Evolutionary conservation across 331 rosid genomes (phyloP), one percentile per base, ranked within the genome.

Genomic region (Malus hybrid): DNA sequence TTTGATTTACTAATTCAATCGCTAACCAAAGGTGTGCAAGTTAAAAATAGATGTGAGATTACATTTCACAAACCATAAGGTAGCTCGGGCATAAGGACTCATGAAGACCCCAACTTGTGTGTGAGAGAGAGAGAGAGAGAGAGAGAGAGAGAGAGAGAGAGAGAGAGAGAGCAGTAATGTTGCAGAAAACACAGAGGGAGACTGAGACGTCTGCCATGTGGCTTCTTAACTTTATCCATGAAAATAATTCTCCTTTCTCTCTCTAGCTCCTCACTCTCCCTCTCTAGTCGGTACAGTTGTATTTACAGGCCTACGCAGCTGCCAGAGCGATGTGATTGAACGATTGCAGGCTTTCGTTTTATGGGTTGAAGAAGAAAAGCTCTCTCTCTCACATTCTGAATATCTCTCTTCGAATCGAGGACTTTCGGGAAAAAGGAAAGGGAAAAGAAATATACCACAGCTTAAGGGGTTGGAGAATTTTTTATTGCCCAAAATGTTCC

Each of bases 241-340:
- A 89, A 95, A 95, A 90, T 90, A 77, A 89, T 92, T 87, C 73
- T 19, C 52, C 64, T 44, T 46, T 33, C 15, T 22, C 73, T 29
- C 67, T 54, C 71, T 62, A 28, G 71, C 32, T 10, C 56, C 12
- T 4, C 85, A 77, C 24, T 24, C 24, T 24, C 85, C 77, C 24
- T 24, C 24, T 24, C 24, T 24, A 46, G 71, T 81, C 67, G 83
- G 59, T 15, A 78, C 92, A 78, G 86, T 87, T 86, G 87, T 75
- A 71, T 76, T 70, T 83, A 71, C 80, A 67, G 70, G 71, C 33
- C 84, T 79, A 70, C 67, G 74, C 67, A 0, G 8, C 57, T 52
- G 82, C 52, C 94, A 78, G 82, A 76, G 77, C 76, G 96, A 92
- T 87, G 98, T 90, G 98, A 92, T 92, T 83, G 97, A 89, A 88